A percentile compares a stretch with the other conserved stretches of the same genome.
These are phyloP conservation scores for Colletotrichum sidae DNA, from an alignment of 2,329 filamentous ascomycete species.

Conservation along the genomic window DNA sequence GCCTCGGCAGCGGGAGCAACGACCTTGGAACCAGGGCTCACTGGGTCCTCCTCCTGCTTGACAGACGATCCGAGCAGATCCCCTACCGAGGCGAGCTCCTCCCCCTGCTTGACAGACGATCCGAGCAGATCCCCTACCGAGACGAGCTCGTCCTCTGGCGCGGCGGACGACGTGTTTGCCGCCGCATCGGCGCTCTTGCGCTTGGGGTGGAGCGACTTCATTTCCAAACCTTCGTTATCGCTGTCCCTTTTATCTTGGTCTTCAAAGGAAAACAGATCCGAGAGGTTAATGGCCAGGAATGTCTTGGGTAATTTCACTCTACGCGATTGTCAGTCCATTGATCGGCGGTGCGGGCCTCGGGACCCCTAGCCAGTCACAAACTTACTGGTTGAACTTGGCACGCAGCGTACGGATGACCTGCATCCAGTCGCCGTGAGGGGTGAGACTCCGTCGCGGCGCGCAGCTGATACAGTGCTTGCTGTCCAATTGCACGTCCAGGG, in stretches of 20 bases:
- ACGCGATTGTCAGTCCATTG: constrained; percentile 24
- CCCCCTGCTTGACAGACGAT: too few species aligned
- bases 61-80: background rate
- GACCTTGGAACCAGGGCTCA: constrained; percentile 17
- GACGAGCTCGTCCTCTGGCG: constrained; percentile 29
- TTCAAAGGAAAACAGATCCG: constrained; percentile 71
- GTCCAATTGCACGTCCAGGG: constrained; percentile 94
- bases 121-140: constrained; percentile 10
- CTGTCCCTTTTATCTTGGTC: constrained; percentile 63
- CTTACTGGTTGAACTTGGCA: constrained; percentile 94
- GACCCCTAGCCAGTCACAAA: constrained; percentile 38
- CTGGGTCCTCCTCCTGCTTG: constrained; percentile 13
- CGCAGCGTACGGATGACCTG: constrained; percentile 95
- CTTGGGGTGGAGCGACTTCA: constrained; percentile 52
- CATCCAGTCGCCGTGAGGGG: constrained; percentile 94
- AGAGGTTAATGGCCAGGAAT: constrained; percentile 73
- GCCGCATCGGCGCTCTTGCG: constrained; percentile 27
- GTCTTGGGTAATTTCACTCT: constrained; percentile 76
- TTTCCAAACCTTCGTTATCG: constrained; percentile 61
- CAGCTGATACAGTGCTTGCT: constrained; percentile 96
- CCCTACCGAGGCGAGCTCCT: too few species aligned
- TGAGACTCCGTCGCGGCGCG: constrained; percentile 89
- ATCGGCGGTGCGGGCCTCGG: background rate
- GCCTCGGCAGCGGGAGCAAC: constrained; percentile 13
- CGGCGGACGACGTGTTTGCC: background rate